Evolutionary conservation across 352 stramenopile species (phyloP), one percentile per base, ranked within the genome.

Genomic region (Globisporangium polare): DNA sequence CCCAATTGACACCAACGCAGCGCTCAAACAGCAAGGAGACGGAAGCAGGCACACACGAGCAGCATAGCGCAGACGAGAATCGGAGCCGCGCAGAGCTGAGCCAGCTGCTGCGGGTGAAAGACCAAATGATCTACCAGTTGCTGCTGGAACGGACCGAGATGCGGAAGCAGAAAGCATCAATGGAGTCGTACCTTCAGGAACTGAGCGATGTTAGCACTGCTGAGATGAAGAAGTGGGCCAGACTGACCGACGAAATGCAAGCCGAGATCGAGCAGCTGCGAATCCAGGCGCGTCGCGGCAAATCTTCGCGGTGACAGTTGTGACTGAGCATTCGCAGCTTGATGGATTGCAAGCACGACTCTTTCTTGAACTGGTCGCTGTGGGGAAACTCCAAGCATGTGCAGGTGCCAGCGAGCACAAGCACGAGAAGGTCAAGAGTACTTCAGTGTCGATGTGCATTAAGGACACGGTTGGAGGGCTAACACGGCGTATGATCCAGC

Each of bases 91-190:
- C 17, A 15, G 69, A 86, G 29, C 54, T 74, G 18, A 67, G 80
- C 24, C 71, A 66, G 37, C 62, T 83, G 12, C 56, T 94, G 24
- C 70, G 71, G 8, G 72, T 93, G 27, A 94, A 93, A 58, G 86
- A 94, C 60, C 74, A 94, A 68, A 89, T 92, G 75, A 92, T 93
- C 41, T 93, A 86, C 62, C 72, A 90, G 52, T 58, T 94, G 18
- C 62, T 93, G 10, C 83, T 89, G 51, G 81, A 94, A 49, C 77
- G 83, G 5, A 74, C 75, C 5, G 54, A 68, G 8, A 66, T 91
- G 67, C 73, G 83, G 22, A 77, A 73, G 31, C 70, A 92, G 49
- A 75, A 74, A 12, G 63, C 74, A 10, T 61, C 72, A 8, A 59
- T 81, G 22, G 81, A 92, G 61, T 41, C 68, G 3, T 78, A 86